Evolutionary conservation across 108 stramenopile genomes (phyloP), one percentile per base, ranked within the genome.

Genomic region (Parietichytrium sp.): DNA sequence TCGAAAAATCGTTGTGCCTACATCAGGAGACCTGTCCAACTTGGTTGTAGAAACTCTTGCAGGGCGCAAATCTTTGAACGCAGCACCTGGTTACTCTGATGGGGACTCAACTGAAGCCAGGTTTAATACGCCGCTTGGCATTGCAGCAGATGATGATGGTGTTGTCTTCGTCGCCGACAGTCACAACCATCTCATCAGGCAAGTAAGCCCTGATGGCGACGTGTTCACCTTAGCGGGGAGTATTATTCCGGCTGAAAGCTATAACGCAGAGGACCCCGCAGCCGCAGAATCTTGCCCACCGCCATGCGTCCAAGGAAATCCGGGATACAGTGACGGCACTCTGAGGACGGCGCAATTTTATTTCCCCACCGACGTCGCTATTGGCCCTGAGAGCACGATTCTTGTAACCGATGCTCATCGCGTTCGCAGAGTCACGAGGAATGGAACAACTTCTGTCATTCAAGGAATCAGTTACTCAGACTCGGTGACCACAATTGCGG

Each of bases 121-220:
- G 38, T 95, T 95, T 72, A 89, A 93, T 80, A 85, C 89, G 16
- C 94, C 94, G 4, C 80, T 82, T 38, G 93, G 94, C 8, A 83
- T 95, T 2, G 88, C 84, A 20, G 93, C 91, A 1, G 84, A 86
- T 81, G 84, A 84, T 13, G 48, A 81, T 49, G 78, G 83, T 48
- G 90, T 79, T 54, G 86, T 94, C 27, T 90, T 88, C 53, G 93
- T 95, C 1, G 94, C 93, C 4, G 94, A 95, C 61, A 93, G 92
- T n/a, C 87, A 93, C 89, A 95, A 95, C 80, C 92, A 92, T 80
- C 77, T 91, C 3, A 48, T 95, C 3, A 72, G 94, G 26, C 49
- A 55, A 81, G 83, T 93, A 29, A 53, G 36, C 38, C n/a, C 83
- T n/a, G 83, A 86, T 51, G 49, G 51, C 12, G 61, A 82, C 10